These are phyloP conservation scores for Coleophoma cylindrospora DNA, from an alignment of 2,329 filamentous ascomycete species.

Conservation along the genomic window DNA sequence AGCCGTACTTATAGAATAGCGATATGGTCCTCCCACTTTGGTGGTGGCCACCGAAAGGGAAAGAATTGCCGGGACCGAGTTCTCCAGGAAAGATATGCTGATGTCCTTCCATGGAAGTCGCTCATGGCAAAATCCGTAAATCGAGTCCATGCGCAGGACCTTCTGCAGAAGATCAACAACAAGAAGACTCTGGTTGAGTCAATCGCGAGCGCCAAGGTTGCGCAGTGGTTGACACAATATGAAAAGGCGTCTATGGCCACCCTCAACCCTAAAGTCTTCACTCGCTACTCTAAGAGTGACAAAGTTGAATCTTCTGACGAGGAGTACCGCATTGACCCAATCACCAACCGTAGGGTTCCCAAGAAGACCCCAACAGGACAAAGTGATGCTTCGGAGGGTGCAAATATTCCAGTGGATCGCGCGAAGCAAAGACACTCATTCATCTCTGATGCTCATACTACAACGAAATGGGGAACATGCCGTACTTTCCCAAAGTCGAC, in stretches of 20 bases:
- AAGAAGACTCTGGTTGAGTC: no score
- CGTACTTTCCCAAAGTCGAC: neutral
- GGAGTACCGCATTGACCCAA: slow-evolving; percentile 49
- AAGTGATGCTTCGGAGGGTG: neutral
- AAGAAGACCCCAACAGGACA: slow-evolving; percentile 5
- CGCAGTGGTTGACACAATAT: neutral
- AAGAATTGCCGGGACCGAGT: slow-evolving; percentile 37
- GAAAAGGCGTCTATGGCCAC: neutral
- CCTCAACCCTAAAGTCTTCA: slow-evolving; percentile 9
- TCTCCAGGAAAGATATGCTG: slow-evolving; percentile 40
- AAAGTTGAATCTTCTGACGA: slow-evolving; percentile 15
- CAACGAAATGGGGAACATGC: neutral
- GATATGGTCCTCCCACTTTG: slow-evolving; percentile 34
- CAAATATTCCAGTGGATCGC: slow-evolving; percentile 26
- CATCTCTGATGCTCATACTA: neutral
- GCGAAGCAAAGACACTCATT: slow-evolving; percentile 27
- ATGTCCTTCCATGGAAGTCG: slow-evolving; percentile 38
- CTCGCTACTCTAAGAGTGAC: slow-evolving; percentile 13
- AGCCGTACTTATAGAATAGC: slow-evolving; percentile 44
- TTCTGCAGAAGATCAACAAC: no score
- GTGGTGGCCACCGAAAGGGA: slow-evolving; percentile 34
- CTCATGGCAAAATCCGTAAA: slow-evolving; percentile 29
- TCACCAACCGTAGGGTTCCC: slow-evolving; percentile 49
- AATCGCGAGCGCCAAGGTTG: neutral
- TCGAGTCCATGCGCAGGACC: no score